Conservation (phyloP, 345 rosid species). For the Carallia brachiata region DNA sequence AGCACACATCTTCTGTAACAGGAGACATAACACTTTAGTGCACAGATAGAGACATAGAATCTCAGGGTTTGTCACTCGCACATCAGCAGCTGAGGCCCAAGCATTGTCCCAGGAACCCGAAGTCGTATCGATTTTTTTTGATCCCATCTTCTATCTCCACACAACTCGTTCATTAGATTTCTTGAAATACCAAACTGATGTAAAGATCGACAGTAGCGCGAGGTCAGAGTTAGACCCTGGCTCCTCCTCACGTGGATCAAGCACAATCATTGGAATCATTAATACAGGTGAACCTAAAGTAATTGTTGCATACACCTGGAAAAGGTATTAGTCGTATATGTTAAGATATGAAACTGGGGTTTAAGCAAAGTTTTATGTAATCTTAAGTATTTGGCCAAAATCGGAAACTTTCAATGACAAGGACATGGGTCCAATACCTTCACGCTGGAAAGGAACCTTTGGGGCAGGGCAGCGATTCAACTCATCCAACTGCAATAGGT, state of each 20-base stretch:
- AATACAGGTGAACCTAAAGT: constrained; percentile 53
- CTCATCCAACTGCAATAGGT: constrained; percentile 71
- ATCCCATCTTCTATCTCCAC: constrained; percentile 58
- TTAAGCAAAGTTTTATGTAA: not conserved
- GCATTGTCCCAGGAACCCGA: constrained; percentile 51
- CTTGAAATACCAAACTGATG: constrained; percentile 56
- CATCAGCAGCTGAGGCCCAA: constrained; percentile 64
- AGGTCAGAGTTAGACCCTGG: constrained; percentile 29
- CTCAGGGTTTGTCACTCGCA: constrained; percentile 75
- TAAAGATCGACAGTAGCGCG: constrained; percentile 42
- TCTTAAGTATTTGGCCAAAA: constrained; percentile 84
- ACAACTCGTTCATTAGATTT: constrained; percentile 98
- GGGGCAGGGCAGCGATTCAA: constrained; percentile 32
- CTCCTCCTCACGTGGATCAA: constrained; percentile 35
- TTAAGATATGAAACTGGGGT: not conserved
- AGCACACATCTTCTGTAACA: constrained; percentile 13
- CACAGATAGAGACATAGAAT: constrained; percentile 57
- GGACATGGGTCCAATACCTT: constrained; percentile 54
- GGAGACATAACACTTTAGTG: constrained; percentile 46
- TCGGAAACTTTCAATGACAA: constrained; percentile 71
- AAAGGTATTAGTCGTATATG: no score
- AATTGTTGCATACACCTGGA: no score
- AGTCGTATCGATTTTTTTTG: constrained; percentile 72
- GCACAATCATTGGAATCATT: constrained; percentile 59
- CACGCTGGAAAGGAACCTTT: constrained; percentile 77